phyloP scores from a whole-genome alignment of 1,284 basidiomycete genomes.

The Phlebopus sp. region DNA sequence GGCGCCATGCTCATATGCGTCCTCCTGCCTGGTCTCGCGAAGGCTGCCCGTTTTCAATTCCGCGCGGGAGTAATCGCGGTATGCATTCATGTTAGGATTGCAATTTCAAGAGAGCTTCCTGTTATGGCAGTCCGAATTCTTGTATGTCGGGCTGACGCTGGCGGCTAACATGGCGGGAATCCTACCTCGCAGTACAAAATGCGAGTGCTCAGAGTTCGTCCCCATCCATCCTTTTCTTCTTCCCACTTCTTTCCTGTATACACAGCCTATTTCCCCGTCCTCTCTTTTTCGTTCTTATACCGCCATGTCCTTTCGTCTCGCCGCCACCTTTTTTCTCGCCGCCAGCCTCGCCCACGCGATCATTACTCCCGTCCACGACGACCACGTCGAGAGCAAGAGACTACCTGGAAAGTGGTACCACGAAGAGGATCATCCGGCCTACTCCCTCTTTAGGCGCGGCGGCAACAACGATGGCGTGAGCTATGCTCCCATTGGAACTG shows the following conservation, averaged over 20 bases:
- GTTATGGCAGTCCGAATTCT: conserved; percentile 7
- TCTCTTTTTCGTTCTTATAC: conserved; percentile 18
- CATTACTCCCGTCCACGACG: conserved; percentile 29
- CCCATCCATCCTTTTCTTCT: conserved; percentile 8
- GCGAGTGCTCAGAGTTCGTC: background rate
- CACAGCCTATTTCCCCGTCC: conserved; percentile 23
- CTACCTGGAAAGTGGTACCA: conserved; percentile 59
- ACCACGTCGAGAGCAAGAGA: conserved; percentile 18
- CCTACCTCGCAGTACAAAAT: conserved; percentile 29
- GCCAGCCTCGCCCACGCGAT: conserved; percentile 33
- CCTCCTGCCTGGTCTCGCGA: no score
- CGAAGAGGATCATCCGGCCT: conserved; percentile 50
- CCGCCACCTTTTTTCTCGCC: conserved; percentile 36
- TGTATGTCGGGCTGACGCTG: conserved; percentile 17
- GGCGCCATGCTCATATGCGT: no score
- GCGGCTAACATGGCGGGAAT: conserved; percentile 24
- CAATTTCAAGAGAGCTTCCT: conserved; percentile 9
- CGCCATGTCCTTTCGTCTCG: conserved; percentile 30
- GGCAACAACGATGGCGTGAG: conserved; percentile 39
- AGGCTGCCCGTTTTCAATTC: no score
- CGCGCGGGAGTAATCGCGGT: background rate
- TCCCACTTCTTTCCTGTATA: conserved; percentile 4
- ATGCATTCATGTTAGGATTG: background rate
- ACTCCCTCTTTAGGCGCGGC: conserved; percentile 55
- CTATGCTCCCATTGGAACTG: conserved; percentile 57